phyloP scores from a whole-genome alignment of 768 basidiomycete genomes.

The Clitopilus passeckerianus region DNA sequence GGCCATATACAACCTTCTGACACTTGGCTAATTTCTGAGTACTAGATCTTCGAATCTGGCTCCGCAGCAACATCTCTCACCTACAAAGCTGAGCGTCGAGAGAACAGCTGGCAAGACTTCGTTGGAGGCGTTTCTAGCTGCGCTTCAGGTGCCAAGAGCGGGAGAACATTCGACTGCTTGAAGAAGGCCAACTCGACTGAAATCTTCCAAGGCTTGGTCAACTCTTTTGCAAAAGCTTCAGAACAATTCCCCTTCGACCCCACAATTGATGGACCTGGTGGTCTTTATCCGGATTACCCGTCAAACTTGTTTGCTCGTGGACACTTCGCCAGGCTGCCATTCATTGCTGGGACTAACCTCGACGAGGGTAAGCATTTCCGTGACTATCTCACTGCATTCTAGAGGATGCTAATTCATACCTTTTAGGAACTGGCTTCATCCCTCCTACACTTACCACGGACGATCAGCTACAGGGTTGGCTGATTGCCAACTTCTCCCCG shows the following conservation, averaged over 20 bases:
- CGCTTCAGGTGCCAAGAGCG: conserved; percentile 17
- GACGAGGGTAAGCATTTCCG: conserved; percentile 34
- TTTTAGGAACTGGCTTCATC: conserved; percentile 26
- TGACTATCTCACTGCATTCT: too few relatives aligned
- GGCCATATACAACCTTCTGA: not conserved
- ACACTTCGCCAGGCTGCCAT: conserved; percentile 32
- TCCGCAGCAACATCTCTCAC: conserved; percentile 24
- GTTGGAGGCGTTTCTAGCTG: conserved; percentile 22
- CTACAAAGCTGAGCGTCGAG: conserved; percentile 20
- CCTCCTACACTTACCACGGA: conserved; percentile 16
- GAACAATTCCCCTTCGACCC: conserved; percentile 30
- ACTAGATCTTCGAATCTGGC: conserved; percentile 42
- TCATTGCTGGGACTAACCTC: conserved; percentile 38
- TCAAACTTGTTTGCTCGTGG: conserved; percentile 26
- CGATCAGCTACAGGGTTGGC: conserved; percentile 9
- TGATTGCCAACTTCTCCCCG: conserved; percentile 20
- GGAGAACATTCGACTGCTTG: conserved; percentile 26
- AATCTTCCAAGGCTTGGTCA: conserved; percentile 20
- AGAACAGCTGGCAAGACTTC: conserved; percentile 22
- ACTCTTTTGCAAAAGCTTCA: conserved; percentile 13
- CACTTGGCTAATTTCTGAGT: not conserved
- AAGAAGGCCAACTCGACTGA: conserved; percentile 21
- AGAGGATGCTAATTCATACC: too few relatives aligned
- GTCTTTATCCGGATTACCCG: conserved; percentile 32
- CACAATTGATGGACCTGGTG: conserved; percentile 33